Evolutionary conservation across 148 eudicot genomes (phyloP), one percentile per base, ranked within the genome.

Genomic region (Rhododendron vialii): DNA sequence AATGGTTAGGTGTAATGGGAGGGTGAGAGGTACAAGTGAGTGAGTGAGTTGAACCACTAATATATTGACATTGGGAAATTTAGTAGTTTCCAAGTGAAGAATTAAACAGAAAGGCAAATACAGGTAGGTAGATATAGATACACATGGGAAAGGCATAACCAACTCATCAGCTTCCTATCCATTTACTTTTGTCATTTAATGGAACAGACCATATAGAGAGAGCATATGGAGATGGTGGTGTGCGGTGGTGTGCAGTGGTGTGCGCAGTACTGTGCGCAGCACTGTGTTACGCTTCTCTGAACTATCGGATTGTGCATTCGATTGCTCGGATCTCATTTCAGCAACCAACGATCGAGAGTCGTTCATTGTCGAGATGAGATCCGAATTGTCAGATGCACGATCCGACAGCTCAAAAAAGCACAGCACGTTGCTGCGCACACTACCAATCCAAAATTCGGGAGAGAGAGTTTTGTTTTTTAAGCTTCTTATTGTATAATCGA

Each of bases 151-250:
- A 57, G 85, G 89, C 86, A 85, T n/a, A 82, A 87, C 88, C 81
- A 85, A 86, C 89, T 82, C 87, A 85, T 89, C 87, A 82, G 22
- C 87, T 86, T 90, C 88, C 88, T 83, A 86, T 90, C 87, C 89
- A 89, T 83, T 89, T 61, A 61, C 85, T 80, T 79, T 88, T 87
- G 88, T 88, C 92, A 90, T 85, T 85, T 86, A 92, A 87, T 86
- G 89, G 83, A 90, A 82, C 90, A 88, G 85, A 91, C 88, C 89
- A 86, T 69, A 87, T 82, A 51, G n/a, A 50, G 43, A 83, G 43
- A 26, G 5, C 5, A 5, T 5, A 4, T 38, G 41, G 41, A 38
- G 41, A 38, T 38, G 5, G 41, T 38, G 5, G 4, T 38, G 41
- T 38, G 5, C 41, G 5, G n/a, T n/a, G n/a, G n/a, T n/a, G n/a